Conservation (phyloP, 1,284 basidiomycete genomes). For the Leccinum pachyderme region DNA sequence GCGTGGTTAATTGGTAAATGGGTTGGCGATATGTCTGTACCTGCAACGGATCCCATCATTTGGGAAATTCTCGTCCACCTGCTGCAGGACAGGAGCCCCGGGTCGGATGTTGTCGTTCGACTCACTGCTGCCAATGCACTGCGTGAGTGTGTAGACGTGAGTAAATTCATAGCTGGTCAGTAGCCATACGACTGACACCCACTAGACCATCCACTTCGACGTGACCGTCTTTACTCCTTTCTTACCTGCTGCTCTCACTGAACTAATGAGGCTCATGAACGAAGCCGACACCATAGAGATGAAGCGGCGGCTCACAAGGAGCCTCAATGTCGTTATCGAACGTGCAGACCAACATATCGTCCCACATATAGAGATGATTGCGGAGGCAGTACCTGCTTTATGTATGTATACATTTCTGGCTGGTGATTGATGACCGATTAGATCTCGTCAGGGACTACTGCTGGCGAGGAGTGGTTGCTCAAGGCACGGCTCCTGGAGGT, state of each 20-base stretch:
- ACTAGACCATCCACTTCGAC: slow-evolving; percentile 62
- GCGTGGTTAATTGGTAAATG: slow-evolving; percentile 90
- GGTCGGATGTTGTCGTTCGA: slow-evolving; percentile 80
- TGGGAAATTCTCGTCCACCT: slow-evolving; percentile 83
- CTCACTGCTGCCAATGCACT: slow-evolving; percentile 77
- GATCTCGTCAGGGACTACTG: slow-evolving; percentile 48
- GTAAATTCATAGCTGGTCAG: slow-evolving; percentile 27
- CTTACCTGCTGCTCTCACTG: slow-evolving; percentile 54
- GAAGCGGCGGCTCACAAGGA: slow-evolving; percentile 71
- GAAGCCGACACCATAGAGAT: slow-evolving; percentile 78
- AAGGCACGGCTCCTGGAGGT: slow-evolving; percentile 73
- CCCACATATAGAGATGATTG: slow-evolving; percentile 66
- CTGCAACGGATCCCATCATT: slow-evolving; percentile 60
- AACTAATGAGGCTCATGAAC: slow-evolving; percentile 65
- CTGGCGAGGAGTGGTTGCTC: slow-evolving; percentile 76
- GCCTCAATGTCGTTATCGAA: slow-evolving; percentile 74
- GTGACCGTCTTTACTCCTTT: slow-evolving; percentile 57
- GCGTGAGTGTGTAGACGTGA: slow-evolving; percentile 78
- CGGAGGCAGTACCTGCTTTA: slow-evolving; percentile 67
- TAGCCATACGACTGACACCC: slow-evolving; percentile 6
- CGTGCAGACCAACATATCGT: slow-evolving; percentile 67
- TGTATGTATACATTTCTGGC: slow-evolving; percentile 50
- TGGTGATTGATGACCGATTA: slow-evolving; percentile 6
- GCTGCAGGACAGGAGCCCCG: slow-evolving; percentile 62
- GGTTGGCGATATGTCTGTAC: slow-evolving; percentile 63